phyloP scores from a whole-genome alignment of 768 basidiomycete genomes.

The Mycena pura region DNA sequence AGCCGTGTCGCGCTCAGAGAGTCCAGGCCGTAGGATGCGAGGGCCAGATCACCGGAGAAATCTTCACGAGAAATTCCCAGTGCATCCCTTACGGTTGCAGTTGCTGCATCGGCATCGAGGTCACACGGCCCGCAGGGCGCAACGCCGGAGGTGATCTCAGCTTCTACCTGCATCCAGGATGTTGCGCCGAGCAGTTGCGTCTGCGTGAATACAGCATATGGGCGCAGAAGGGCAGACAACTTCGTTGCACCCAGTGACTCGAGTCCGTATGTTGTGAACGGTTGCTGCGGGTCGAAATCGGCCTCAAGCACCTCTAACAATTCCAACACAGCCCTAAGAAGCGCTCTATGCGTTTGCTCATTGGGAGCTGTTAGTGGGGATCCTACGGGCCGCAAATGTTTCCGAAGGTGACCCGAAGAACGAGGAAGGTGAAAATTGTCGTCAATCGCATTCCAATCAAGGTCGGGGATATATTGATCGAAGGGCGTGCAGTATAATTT shows the following conservation, averaged over 20 bases:
- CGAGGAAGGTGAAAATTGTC: no score
- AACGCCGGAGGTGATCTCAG: background rate
- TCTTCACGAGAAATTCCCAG: constrained; percentile 34
- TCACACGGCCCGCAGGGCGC: background rate
- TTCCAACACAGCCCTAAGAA: constrained; percentile 4
- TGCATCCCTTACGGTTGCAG: constrained; percentile 20
- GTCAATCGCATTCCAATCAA: no score
- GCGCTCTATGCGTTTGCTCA: background rate
- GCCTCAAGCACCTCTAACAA: constrained; percentile 1
- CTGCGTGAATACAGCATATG: constrained; percentile 7
- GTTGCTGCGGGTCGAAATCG: constrained; percentile 12
- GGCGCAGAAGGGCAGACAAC: constrained; percentile 7
- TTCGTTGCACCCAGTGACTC: constrained; percentile 13
- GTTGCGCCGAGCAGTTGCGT: constrained; percentile 11
- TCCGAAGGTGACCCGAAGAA: background rate
- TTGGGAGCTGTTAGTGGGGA: background rate
- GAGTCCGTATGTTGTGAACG: constrained; percentile 17
- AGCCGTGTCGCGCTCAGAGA: constrained; percentile 38
- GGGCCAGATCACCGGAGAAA: constrained; percentile 36
- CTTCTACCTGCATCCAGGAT: constrained; percentile 4
- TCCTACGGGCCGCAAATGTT: background rate
- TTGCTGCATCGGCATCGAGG: background rate
- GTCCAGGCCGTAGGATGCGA: constrained; percentile 42
- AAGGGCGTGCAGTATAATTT: constrained; percentile 13
- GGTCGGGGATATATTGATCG: constrained; percentile 15